Base-by-base conservation (phyloP, 208 protist genomes). In the Endotrypanum monterogeii region DNA sequence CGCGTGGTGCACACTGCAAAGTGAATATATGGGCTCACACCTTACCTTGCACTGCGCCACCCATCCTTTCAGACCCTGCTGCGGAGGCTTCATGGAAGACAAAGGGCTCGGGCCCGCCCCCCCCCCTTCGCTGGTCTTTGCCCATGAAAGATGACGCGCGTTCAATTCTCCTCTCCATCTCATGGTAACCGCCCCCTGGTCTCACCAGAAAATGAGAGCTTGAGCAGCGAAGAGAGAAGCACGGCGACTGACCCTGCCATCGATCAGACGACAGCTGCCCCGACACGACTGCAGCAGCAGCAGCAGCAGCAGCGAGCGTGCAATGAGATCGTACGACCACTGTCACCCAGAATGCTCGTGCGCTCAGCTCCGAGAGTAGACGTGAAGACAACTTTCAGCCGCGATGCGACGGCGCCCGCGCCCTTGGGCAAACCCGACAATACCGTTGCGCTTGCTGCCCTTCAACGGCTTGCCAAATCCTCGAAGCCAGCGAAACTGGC, bases 401-500 rank as follows among this genome's bases (percentile, higher is more conserved):
- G 18, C n/a, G n/a, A n/a, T n/a, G n/a, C n/a, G 7, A n/a, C 50
- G n/a, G 18, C 48, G 32, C 5, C 51, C 2, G 66, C 25, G 30
- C 20, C 41, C 30, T 41, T 58, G 48, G 12, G 25, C 16, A 20
- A 32, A 39, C 50, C n/a, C 28, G 39, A 71, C 51, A 62, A 60
- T 37, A 46, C 32, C 1, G 61, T 74, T n/a, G 60, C 75, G 12
- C 12, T 69, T 51, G 61, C 68, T 6, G 66, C 67, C 8, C 52
- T 66, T 46, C 51, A 55, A 8, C 75, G 61, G 1, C 61, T 70
- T 9, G 25, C 55, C 3, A 18, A n/a, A 14, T 39, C 50, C 32
- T 70, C 66, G 46, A 25, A n/a, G 28, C 20, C 30, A 11, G 25
- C 25, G 11, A 50, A 44, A 44, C 14, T 6, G 25, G 4, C 44